A percentile compares a stretch with the other conserved stretches of the same genome.
phyloP scores from a whole-genome alignment of 2,329 filamentous ascomycete species.

The Fusarium humuli region DNA sequence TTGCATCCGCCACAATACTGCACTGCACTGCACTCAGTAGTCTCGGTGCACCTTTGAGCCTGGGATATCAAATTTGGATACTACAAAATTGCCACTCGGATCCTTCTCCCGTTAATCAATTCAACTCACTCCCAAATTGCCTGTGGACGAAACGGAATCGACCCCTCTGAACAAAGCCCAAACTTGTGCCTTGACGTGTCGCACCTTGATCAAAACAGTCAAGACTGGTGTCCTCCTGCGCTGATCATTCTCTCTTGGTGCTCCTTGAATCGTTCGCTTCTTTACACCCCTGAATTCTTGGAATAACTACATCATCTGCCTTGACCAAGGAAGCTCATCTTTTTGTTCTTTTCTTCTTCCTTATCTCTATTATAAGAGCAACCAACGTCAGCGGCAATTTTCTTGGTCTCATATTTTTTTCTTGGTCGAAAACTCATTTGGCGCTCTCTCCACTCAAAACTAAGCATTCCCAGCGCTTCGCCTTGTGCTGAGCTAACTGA shows the following conservation, averaged over 20 bases:
- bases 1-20: constrained; percentile 33
- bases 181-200: constrained; percentile 40
- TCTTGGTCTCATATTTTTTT: not conserved
- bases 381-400: constrained; percentile 24
- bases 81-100: constrained; percentile 40
- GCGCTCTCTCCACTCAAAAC: constrained; percentile 28
- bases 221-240: constrained; percentile 32
- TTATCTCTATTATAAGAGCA: not conserved
- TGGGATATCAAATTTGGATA: constrained; percentile 34
- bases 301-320: constrained; percentile 7
- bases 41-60: constrained; percentile 7
- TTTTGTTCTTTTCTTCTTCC: not conserved
- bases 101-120: constrained; percentile 1
- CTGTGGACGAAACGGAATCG: constrained; percentile 29
- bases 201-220: constrained; percentile 39
- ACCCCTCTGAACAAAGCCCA: constrained; percentile 37
- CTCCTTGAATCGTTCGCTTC: constrained; percentile 26
- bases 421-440: not conserved
- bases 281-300: constrained; percentile 35
- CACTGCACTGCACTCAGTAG: not conserved
- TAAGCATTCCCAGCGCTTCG: constrained; percentile 27
- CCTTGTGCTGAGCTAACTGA: constrained; percentile 37
- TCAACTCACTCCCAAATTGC: not conserved
- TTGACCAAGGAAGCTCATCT: not conserved
- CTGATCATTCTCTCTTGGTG: constrained; percentile 30